Evolutionary conservation across 75 land plant species (phyloP), one percentile per base, ranked within the genome.

Genomic region (Pinus taeda): DNA sequence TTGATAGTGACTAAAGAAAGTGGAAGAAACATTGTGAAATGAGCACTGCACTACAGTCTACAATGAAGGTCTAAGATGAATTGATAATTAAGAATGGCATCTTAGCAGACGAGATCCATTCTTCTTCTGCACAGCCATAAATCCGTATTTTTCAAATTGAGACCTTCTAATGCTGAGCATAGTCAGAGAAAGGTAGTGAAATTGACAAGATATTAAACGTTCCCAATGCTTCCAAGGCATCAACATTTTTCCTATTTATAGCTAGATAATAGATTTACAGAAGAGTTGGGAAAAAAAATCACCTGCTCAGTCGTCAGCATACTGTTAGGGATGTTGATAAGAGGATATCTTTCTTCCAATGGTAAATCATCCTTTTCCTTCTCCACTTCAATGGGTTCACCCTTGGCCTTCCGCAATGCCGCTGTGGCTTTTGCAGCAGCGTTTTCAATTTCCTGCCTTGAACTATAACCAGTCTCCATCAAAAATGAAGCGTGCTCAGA

Each of bases 271-370:
- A 78, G 55, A 3, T 26, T 57, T 29, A 39, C 2, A 77, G 15
- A 15, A 39, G 14, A 24, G 22, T 61, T 55, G 29, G 14, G 39
- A 78, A 69, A 74, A 78, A 71, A 57, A 21, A 30, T 58, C 78
- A 97, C 99, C 91, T 94, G 99, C 56, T 97, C 99, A 4, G 89
- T 86, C 12, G 99, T 81, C 49, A 97, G 81, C 84, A 88, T 83
- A 77, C 89, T 76, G 75, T 97, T 91, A 59, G 99, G 95, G 26
- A 92, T 75, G 76, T 86, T 80, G 11, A 92, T 78, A 57, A 97
- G 93, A 57, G 90, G 93, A 80, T 82, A 97, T 75, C 88, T 97
- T 63, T 94, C 98, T 78, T 80, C 71, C 57, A 76, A 18, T 26
- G 87, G 30, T 26, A 74, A 21, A 63, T 91, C 98, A 13, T 75